phyloP scores from a whole-genome alignment of 164 flowering plant species.

The Brasenia schreberi region DNA sequence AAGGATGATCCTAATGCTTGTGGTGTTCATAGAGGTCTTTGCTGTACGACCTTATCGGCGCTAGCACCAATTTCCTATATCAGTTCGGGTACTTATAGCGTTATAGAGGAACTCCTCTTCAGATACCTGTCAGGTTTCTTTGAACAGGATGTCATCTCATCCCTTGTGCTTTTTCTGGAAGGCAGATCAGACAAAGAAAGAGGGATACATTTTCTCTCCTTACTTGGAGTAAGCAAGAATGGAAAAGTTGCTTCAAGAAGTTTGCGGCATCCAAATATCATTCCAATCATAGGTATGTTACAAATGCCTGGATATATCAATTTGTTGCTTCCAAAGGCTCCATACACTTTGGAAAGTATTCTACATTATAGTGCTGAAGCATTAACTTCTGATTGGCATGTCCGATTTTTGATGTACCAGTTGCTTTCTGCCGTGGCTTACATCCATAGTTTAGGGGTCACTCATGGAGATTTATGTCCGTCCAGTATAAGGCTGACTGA shows the following conservation, averaged over 20 bases:
- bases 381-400: conserved; percentile 62
- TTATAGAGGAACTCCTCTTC: conserved; percentile 34
- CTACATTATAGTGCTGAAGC: conserved; percentile 64
- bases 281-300: conserved; percentile 60
- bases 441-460: conserved; percentile 61
- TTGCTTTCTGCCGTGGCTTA: conserved; percentile 63
- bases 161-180: conserved; percentile 44
- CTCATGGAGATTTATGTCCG: conserved; percentile 65
- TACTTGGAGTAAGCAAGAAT: conserved; percentile 66
- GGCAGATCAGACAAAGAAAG: conserved; percentile 54
- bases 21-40: conserved; percentile 28
- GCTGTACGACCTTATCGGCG: conserved; percentile 42
- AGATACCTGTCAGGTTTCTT: conserved; percentile 39
- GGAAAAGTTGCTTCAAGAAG: conserved; percentile 45
- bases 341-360: conserved; percentile 62
- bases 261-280: conserved; percentile 85
- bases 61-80: conserved; percentile 58
- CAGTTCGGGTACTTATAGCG: conserved; percentile 30
- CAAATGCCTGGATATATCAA: conserved; percentile 28
- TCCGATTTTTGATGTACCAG: conserved; percentile 67
- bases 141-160: conserved; percentile 58
- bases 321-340: conserved; percentile 47
- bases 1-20: conserved; percentile 10
- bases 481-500: conserved; percentile 53
- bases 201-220: conserved; percentile 40